Base-by-base conservation (phyloP, 805 yeast species). In the Gaillardinia entomophila region DNA sequence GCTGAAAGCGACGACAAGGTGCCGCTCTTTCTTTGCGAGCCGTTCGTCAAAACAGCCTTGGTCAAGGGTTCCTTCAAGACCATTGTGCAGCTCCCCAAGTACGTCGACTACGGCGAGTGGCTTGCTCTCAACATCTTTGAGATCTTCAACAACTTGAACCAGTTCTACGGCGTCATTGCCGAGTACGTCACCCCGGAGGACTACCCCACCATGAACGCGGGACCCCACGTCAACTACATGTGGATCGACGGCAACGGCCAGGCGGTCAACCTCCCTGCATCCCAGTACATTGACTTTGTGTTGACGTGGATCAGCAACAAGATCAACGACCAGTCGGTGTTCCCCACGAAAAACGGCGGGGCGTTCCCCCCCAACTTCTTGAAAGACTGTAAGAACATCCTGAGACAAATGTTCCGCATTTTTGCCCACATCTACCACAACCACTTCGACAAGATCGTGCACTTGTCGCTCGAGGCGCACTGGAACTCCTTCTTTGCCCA, bases 401-500 rank as follows among this genome's bases (percentile, higher is more conserved):
- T 81, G 52, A 70, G 88, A 41, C 97, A 92, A 53, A 83, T 92
- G 87, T 88, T 92, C 53, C 73, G 97, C 45, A 85, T 92, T 12
- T 89, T 90, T 62, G 98, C 98, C 3, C 96, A 89, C 53, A 79
- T 92, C 24, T 92, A 89, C 55, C 85, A 87, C 60, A 87, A 88
- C 55, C 98, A 92, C 56, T 92, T 88, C 58, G 98, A 90, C 44
- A 87, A 82, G 52, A 74, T 90, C 16, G 78, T 90, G n/a, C 97
- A 92, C 55, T 61, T 92, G 37, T 81, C 95, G 2, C 59, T 92
- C 38, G 98, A 92, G 55, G 96, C 97, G 1, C 97, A 92, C 55
- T 92, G 96, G 95, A 92, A 92, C 57, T 89, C 97, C 3, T 85
- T 89, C 47, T 92, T 94, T 60, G 92, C 96, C 12, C 98, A 92